Percentiles rank a stretch among this genome's conserved stretches.
Evolutionary conservation across 2,329 filamentous ascomycete genomes (phyloP).

Genomic region (Canariomyces notabilis): DNA sequence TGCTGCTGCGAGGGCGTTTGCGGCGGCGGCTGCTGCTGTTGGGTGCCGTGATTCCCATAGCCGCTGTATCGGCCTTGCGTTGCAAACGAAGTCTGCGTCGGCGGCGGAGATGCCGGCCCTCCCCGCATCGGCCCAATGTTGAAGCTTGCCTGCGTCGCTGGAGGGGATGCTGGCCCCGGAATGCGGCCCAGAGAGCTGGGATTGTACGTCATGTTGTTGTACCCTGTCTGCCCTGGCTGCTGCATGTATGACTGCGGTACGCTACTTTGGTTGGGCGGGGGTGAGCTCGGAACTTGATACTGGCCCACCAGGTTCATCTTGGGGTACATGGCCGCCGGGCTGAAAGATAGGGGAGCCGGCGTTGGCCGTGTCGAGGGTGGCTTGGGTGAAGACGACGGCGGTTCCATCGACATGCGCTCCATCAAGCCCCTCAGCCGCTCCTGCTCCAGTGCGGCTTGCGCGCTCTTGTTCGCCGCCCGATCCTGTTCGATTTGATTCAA

Average conservation of each 20-base stretch:
- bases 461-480: conserved; percentile 55
- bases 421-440: conserved; percentile 83
- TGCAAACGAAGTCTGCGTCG: conserved; percentile 50
- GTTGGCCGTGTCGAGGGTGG: conserved; percentile 33
- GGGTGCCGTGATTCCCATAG: conserved; percentile 41
- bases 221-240: conserved; percentile 27
- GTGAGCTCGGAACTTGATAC: conserved; percentile 55
- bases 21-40: conserved; percentile 37
- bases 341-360: conserved; percentile 35
- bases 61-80: conserved; percentile 46
- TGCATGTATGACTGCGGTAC: conserved; percentile 44
- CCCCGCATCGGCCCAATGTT: conserved; percentile 37
- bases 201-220: conserved; percentile 41
- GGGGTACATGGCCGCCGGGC: conserved; percentile 44
- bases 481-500: conserved; percentile 82
- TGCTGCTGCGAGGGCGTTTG: conserved; percentile 35
- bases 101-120: conserved; percentile 51
- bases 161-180: conserved; percentile 52
- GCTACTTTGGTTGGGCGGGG: conserved; percentile 45
- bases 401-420: conserved; percentile 92
- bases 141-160: conserved; percentile 55
- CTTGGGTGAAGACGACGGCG: conserved; percentile 39
- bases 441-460: conserved; percentile 73
- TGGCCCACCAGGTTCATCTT: conserved; percentile 51
- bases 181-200: conserved; percentile 56